Conservation (phyloP, 257 asterid genomes). For the Plantago major region DNA sequence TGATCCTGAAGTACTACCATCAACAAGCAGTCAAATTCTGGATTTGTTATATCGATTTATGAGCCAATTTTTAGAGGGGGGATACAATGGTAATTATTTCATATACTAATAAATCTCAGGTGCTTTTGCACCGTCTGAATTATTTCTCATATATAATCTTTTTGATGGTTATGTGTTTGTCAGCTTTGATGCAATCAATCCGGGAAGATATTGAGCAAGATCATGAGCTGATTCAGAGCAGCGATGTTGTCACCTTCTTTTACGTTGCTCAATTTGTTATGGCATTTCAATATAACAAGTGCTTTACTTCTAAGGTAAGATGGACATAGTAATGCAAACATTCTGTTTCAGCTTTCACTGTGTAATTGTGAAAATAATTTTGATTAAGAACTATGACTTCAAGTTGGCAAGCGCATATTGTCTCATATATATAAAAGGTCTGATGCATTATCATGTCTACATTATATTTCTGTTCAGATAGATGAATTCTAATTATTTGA, state of each 20-base stretch:
- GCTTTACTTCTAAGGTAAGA: constrained; percentile 50
- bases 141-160: constrained; percentile 19
- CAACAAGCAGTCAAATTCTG: constrained; percentile 49
- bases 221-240: constrained; percentile 61
- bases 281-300: constrained; percentile 80
- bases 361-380: not conserved
- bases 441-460: too few relatives aligned
- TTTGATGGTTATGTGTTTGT: constrained; percentile 16
- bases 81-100: constrained; percentile 70
- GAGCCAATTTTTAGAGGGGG: constrained; percentile 73
- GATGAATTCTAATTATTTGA: too few relatives aligned
- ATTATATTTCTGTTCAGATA: too few relatives aligned
- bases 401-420: too few relatives aligned
- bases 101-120: constrained; percentile 7
- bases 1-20: constrained; percentile 65
- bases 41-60: constrained; percentile 55
- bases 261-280: constrained; percentile 76
- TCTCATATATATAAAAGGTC: too few relatives aligned
- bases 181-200: constrained; percentile 82
- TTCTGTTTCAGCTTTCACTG: constrained; percentile 8
- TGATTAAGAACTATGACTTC: not conserved
- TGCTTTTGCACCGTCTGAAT: constrained; percentile 13
- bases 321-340: constrained; percentile 13
- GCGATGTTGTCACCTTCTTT: constrained; percentile 68
- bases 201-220: constrained; percentile 86